Conservation (phyloP, 495 filamentous ascomycete species). For the Penicillium mononematosum region DNA sequence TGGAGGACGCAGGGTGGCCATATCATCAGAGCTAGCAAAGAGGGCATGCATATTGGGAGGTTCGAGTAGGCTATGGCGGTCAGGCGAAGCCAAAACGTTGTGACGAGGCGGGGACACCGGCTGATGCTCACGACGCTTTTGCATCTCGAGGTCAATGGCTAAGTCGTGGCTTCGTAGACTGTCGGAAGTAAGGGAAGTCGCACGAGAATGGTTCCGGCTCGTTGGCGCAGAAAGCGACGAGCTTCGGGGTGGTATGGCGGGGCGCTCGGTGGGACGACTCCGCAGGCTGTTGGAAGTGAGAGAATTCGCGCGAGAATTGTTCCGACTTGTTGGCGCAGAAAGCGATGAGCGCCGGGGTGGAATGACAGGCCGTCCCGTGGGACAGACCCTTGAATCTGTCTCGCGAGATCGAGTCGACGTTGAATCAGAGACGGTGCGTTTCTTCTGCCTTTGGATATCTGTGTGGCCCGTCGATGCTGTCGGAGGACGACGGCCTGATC, state of each 20-base stretch:
- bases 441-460: slow-evolving; percentile 31
- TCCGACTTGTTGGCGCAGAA: slow-evolving; percentile 70
- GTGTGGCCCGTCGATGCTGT: slow-evolving; percentile 37
- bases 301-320: slow-evolving; percentile 62
- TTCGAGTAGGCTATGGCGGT: slow-evolving; percentile 17
- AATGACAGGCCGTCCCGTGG: slow-evolving; percentile 52
- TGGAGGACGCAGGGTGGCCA: slow-evolving; percentile 41
- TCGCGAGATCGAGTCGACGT: slow-evolving; percentile 28
- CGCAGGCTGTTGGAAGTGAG: slow-evolving; percentile 58
- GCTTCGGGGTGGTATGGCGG: slow-evolving; percentile 57
- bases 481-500: slow-evolving; percentile 34
- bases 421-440: slow-evolving; percentile 44
- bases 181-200: slow-evolving; percentile 58
- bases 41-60: slow-evolving; percentile 29
- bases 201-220: slow-evolving; percentile 63
- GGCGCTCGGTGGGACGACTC: slow-evolving; percentile 40
- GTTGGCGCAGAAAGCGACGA: slow-evolving; percentile 72
- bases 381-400: slow-evolving; percentile 28
- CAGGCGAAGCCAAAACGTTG: slow-evolving; percentile 16
- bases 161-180: slow-evolving; percentile 61
- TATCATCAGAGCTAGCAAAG: slow-evolving; percentile 36
- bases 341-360: slow-evolving; percentile 63
- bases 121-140: slow-evolving; percentile 25
- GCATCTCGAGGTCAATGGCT: slow-evolving; percentile 37
- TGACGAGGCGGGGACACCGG: slow-evolving; percentile 29